A percentile compares a stretch with the other conserved stretches of the same genome.
These are phyloP conservation scores for Scedosporium apiospermum DNA, from an alignment of 2,329 filamentous ascomycete species.

Conservation along the genomic window DNA sequence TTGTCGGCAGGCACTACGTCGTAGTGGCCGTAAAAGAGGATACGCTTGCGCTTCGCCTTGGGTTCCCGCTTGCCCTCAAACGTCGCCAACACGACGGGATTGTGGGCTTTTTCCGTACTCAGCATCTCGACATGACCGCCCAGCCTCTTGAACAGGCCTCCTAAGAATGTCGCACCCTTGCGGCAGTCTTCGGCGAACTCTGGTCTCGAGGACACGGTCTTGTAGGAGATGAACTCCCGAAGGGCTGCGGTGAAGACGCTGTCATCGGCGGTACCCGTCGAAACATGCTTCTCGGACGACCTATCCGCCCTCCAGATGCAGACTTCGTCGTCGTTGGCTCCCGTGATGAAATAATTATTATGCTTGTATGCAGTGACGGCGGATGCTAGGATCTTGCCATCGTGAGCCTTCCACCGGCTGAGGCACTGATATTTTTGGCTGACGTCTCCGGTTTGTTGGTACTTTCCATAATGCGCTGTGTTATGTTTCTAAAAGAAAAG, in stretches of 20 bases:
- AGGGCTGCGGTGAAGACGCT: conserved; percentile 55
- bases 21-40: conserved; percentile 96
- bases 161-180: conserved; percentile 82
- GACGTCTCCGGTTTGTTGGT: conserved; percentile 33
- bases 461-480: conserved; percentile 54
- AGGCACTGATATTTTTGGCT: conserved; percentile 79
- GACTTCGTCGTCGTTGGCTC: conserved; percentile 83
- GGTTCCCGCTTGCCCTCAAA: conserved; percentile 69
- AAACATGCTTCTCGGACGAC: conserved; percentile 27
- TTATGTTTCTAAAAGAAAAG: conserved; percentile 47
- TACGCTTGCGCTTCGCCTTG: conserved; percentile 63
- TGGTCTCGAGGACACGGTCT: conserved; percentile 78
- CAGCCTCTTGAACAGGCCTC: conserved; percentile 82
- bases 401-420: conserved; percentile 70
- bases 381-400: conserved; percentile 80
- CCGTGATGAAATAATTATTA: conserved; percentile 82
- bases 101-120: conserved; percentile 68
- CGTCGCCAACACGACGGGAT: conserved; percentile 86
- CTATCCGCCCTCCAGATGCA: conserved; percentile 73
- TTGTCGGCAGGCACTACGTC: conserved; percentile 89
- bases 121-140: conserved; percentile 85
- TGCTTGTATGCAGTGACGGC: conserved; percentile 61
- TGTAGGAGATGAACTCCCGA: conserved; percentile 80
- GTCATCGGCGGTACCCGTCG: conserved; percentile 21
- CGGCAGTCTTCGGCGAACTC: conserved; percentile 88